A percentile compares a stretch with the other conserved stretches of the same genome.
Evolutionary conservation across 1,284 basidiomycete genomes (phyloP).

Genomic region (Leccinum angustisporum): DNA sequence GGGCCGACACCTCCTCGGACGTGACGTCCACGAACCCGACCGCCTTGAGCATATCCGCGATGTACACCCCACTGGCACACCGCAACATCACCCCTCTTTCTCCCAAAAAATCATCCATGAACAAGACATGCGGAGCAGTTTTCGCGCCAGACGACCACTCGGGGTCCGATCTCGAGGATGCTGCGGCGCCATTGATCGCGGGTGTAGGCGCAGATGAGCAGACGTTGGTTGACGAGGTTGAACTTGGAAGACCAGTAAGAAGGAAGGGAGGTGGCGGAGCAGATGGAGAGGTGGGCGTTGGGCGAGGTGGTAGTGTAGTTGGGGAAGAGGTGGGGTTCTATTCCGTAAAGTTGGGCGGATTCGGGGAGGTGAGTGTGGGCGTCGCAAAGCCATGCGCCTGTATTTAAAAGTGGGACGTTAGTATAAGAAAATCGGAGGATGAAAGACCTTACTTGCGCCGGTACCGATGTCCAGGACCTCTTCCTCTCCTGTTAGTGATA

Average conservation of each 20-base stretch:
- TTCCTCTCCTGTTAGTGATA: slow-evolving; percentile 16
- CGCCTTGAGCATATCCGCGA: slow-evolving; percentile 21
- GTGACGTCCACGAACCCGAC: slow-evolving; percentile 23
- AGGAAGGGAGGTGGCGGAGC: slow-evolving; percentile 21
- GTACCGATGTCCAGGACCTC: slow-evolving; percentile 28
- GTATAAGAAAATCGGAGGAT: neutral
- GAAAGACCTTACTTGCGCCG: slow-evolving; percentile 17
- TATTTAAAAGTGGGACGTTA: neutral
- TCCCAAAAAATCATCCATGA: slow-evolving; percentile 17
- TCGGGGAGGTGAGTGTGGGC: slow-evolving; percentile 14
- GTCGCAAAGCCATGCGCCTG: slow-evolving; percentile 27
- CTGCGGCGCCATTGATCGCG: slow-evolving; percentile 27
- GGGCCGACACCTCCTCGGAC: slow-evolving; percentile 7
- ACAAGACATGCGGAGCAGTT: slow-evolving; percentile 17
- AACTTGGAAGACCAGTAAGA: slow-evolving; percentile 29
- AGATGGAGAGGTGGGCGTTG: slow-evolving; percentile 23
- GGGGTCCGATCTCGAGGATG: slow-evolving; percentile 24
- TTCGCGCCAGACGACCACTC: slow-evolving; percentile 19
- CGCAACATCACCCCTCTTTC: slow-evolving; percentile 12
- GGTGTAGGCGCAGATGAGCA: slow-evolving; percentile 32
- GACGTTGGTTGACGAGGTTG: slow-evolving; percentile 33
- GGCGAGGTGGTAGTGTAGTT: slow-evolving; percentile 1
- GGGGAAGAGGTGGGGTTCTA: slow-evolving; percentile 22
- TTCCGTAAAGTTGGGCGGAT: slow-evolving; percentile 21
- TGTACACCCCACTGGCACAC: slow-evolving; percentile 7